Base-by-base conservation (phyloP, 2,329 filamentous ascomycete genomes). In the Cladorrhinum sp. region DNA sequence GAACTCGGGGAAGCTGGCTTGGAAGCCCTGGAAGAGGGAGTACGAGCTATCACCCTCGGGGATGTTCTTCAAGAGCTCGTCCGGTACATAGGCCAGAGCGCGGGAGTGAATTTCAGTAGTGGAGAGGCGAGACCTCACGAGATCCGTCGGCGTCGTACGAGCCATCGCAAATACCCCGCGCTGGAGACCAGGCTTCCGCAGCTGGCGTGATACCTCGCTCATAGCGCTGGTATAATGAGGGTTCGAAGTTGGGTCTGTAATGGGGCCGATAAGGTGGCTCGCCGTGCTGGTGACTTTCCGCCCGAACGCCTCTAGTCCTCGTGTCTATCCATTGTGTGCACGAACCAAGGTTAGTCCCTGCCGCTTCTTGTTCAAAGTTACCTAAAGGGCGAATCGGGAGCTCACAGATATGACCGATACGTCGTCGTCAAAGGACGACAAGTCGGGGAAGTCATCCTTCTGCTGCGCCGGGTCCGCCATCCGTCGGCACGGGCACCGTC, bases 211-310 rank as follows among this genome's bases (percentile, higher is more conserved):
- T 57, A 99, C 87, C 74, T 95, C 91, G 70, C 84, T 87, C 82
- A 99, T 89, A 65, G 95, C 94, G 76, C 82, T 86, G 72, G 95
- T 88, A 76, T 97, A 98, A 75, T 92, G 89, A 61, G 80, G 71
- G 73, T 81, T 73, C 77, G 82, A 70, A 71, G 80, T 68, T 73
- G 81, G 75, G 75, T 88, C 85, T 68, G 77, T 72, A 60, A 85
- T 76, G 52, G 88, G 86, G 50, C 84, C 88, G 71, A 98, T 96
- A 67, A 99, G 82, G 75, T 96, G 92, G 71, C 87, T 91, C 60
- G 95, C 95, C 20, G 95, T 98, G 26, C 92, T 92, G 28, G 93
- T 95, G 65, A 98, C 92, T 77, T 97, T 99, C 72, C 94, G 88
- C 67, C 92, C 87, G 76, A 99, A 97, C 59, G 91, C 90, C 78